Evolutionary conservation across 2,329 filamentous ascomycete genomes (phyloP).

Genomic region (Orbilia quercus): DNA sequence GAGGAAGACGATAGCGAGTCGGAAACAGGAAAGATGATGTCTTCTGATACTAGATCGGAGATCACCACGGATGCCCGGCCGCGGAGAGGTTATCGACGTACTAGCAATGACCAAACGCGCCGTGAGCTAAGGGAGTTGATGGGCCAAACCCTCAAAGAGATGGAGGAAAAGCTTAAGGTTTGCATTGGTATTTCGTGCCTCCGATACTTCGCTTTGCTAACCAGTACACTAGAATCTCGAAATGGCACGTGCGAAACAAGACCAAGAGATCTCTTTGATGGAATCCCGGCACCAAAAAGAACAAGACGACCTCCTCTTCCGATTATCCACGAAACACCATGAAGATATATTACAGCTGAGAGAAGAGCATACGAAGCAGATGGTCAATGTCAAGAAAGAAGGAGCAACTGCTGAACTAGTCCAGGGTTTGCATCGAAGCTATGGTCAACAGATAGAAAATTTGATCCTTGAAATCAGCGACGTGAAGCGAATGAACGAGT

Average conservation of each 20-base stretch:
- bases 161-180: slow-evolving; percentile 47
- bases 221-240: slow-evolving; percentile 32
- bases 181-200: neutral
- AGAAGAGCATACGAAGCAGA: slow-evolving; percentile 50
- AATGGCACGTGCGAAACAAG: slow-evolving; percentile 48
- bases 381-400: slow-evolving; percentile 51
- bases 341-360: slow-evolving; percentile 39
- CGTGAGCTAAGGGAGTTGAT: slow-evolving; percentile 49
- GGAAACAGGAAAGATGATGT: slow-evolving; percentile 46
- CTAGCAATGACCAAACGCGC: slow-evolving; percentile 52
- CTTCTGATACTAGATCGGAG: slow-evolving; percentile 51
- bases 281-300: slow-evolving; percentile 49
- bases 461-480: slow-evolving; percentile 51
- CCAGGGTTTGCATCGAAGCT: slow-evolving; percentile 52
- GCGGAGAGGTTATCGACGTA: slow-evolving; percentile 46
- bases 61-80: slow-evolving; percentile 46
- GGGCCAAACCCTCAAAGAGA: slow-evolving; percentile 52
- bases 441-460: slow-evolving; percentile 52
- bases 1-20: slow-evolving; percentile 48
- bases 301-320: slow-evolving; percentile 40
- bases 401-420: slow-evolving; percentile 48
- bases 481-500: slow-evolving; percentile 44
- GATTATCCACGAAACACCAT: slow-evolving; percentile 50
- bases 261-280: slow-evolving; percentile 48
- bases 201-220: slow-evolving; percentile 9